phyloP scores from a whole-genome alignment of 164 flowering plant genomes.

The Taxillus chinensis region DNA sequence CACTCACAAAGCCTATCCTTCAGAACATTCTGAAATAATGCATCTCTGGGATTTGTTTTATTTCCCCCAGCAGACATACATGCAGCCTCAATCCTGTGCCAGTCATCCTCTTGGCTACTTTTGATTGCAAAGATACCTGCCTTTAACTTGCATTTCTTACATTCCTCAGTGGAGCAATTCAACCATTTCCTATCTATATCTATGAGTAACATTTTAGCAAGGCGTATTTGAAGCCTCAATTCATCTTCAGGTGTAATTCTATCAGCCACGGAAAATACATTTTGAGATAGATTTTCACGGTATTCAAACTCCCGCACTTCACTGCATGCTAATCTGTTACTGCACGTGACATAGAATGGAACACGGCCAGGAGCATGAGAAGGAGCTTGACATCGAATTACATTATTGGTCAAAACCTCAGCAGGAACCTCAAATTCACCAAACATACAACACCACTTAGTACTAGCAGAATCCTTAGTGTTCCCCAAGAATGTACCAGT shows the following conservation, averaged over 20 bases:
- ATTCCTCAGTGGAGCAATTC: slow-evolving; percentile 30
- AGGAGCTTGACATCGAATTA: slow-evolving; percentile 61
- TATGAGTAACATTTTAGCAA: slow-evolving; percentile 34
- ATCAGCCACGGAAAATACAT: slow-evolving; percentile 9
- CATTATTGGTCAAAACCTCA: slow-evolving; percentile 33
- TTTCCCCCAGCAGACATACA: slow-evolving; percentile 6
- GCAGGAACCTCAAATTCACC: slow-evolving; percentile 72
- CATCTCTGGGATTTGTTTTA: slow-evolving; percentile 21
- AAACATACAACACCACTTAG: slow-evolving; percentile 79
- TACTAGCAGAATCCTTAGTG: slow-evolving; percentile 12
- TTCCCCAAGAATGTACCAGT: slow-evolving; percentile 46
- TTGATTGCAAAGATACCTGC: slow-evolving; percentile 17
- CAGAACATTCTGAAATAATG: slow-evolving; percentile 37
- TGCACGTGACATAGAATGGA: slow-evolving; percentile 65
- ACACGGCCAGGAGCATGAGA: slow-evolving; percentile 47
- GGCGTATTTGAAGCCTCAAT: slow-evolving; percentile 36
- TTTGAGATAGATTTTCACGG: slow-evolving; percentile 24
- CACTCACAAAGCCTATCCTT: slow-evolving; percentile 52
- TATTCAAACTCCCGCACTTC: slow-evolving; percentile 74
- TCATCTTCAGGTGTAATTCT: slow-evolving; percentile 31
- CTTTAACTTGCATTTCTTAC: slow-evolving; percentile 38
- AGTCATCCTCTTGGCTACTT: slow-evolving; percentile 15
- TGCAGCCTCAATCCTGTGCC: slow-evolving; percentile 19
- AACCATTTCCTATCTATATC: slow-evolving; percentile 24
- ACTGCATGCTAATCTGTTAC: slow-evolving; percentile 70